Evolutionary conservation across 441 rosid species (phyloP).

Genomic region (Pelargonium citronellum): DNA sequence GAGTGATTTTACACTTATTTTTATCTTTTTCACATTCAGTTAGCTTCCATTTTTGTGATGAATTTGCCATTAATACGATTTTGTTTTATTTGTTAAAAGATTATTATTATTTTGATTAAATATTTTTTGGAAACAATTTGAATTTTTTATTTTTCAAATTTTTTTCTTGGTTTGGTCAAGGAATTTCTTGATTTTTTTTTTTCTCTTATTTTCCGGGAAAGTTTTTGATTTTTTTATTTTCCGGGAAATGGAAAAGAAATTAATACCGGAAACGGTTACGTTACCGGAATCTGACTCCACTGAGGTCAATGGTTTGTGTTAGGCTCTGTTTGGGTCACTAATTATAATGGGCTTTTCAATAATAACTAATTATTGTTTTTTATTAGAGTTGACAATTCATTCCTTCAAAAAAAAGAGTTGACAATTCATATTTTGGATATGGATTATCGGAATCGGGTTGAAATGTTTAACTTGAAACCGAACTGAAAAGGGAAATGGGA

Average conservation of each 20-base stretch:
- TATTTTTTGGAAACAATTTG: background rate
- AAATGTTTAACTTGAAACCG: too few species aligned
- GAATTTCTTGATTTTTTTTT: background rate
- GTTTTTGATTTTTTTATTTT: background rate
- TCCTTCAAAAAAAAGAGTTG: too few species aligned
- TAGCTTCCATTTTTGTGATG: constrained; percentile 9
- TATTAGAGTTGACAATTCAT: background rate
- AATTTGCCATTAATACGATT: constrained; percentile 1
- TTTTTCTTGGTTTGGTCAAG: constrained; percentile 3
- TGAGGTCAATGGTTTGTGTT: background rate
- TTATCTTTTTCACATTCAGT: constrained; percentile 18
- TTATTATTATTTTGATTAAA: background rate
- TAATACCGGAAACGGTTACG: background rate
- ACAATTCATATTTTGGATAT: too few species aligned
- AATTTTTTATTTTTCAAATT: background rate
- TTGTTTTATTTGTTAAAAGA: background rate
- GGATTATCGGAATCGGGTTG: too few species aligned
- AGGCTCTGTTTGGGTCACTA: background rate
- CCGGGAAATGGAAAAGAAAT: constrained; percentile 3
- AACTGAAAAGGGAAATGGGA: too few species aligned
- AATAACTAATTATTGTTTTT: too few species aligned
- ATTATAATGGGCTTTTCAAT: background rate
- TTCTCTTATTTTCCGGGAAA: background rate
- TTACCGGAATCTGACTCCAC: background rate
- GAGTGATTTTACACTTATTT: constrained; percentile 4